Percentiles rank a stretch among this genome's conserved stretches.
These are phyloP conservation scores for Kalaharituber pfeilii DNA, from an alignment of 2,329 filamentous ascomycete genomes.

Conservation along the genomic window DNA sequence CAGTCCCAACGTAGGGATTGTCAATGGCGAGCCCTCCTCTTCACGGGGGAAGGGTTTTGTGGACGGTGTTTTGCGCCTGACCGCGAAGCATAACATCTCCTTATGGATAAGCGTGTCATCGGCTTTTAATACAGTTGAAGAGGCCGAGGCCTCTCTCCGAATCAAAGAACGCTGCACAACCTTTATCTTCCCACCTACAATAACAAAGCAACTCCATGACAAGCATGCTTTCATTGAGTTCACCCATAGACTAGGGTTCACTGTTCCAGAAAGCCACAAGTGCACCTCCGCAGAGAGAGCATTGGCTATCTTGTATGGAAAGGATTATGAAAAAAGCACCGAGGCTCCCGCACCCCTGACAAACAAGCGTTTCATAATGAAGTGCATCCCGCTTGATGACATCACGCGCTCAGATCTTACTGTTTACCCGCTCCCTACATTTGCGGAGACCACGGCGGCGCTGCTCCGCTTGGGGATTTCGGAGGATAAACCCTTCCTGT, in stretches of 20 bases:
- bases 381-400: slow-evolving; percentile 47
- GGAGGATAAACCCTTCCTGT: slow-evolving; percentile 40
- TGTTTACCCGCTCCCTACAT: slow-evolving; percentile 41
- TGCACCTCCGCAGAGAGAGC: slow-evolving; percentile 28
- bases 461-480: slow-evolving; percentile 40
- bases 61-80: background rate
- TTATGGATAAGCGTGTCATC: slow-evolving; percentile 60
- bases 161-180: slow-evolving; percentile 21
- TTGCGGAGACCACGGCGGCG: too few species aligned
- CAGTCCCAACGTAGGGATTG: too few species aligned
- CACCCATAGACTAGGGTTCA: slow-evolving; percentile 37
- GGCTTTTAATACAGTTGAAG: slow-evolving; percentile 47
- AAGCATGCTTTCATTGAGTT: slow-evolving; percentile 49
- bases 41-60: too few species aligned
- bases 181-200: slow-evolving; percentile 41
- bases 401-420: slow-evolving; percentile 44
- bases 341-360: slow-evolving; percentile 7
- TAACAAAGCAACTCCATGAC: slow-evolving; percentile 43
- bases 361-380: slow-evolving; percentile 44
- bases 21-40: too few species aligned
- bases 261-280: slow-evolving; percentile 35
- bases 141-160: slow-evolving; percentile 36
- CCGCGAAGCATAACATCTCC: slow-evolving; percentile 42
- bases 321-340: slow-evolving; percentile 10
- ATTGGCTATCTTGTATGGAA: slow-evolving; percentile 3